Percentiles rank a stretch among this genome's conserved stretches.
phyloP scores from a whole-genome alignment of 129 eudicot genomes.

The Centrapalus pauciflorus region DNA sequence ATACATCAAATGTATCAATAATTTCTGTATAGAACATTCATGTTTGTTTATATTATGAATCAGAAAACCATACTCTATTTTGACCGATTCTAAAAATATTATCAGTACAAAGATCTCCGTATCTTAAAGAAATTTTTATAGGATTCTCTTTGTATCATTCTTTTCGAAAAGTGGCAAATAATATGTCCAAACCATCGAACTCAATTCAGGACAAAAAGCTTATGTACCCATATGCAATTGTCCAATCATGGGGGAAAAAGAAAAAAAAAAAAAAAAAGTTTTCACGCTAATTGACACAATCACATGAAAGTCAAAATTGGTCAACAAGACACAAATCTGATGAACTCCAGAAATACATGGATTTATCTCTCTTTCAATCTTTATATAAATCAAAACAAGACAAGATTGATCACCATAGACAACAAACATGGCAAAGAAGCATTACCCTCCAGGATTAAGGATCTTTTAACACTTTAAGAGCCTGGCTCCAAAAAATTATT shows the following conservation, averaged over 20 bases:
- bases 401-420: conserved; percentile 21
- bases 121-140: conserved; percentile 21
- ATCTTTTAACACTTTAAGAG: conserved; percentile 33
- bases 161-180: conserved; percentile 7
- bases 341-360: conserved; percentile 28
- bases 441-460: conserved; percentile 26
- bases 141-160: conserved; percentile 19
- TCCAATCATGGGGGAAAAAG: conserved; percentile 16
- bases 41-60: too few species aligned
- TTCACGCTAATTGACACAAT: background rate
- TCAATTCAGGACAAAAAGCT: conserved; percentile 1
- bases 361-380: conserved; percentile 24
- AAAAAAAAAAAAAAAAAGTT: background rate
- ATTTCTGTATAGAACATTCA: too few species aligned
- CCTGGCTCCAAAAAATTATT: conserved; percentile 58
- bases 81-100: too few species aligned
- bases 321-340: conserved; percentile 9
- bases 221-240: conserved; percentile 15
- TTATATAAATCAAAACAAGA: conserved; percentile 28
- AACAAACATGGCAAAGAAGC: conserved; percentile 23
- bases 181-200: background rate
- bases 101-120: background rate
- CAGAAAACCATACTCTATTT: too few species aligned
- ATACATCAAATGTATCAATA: too few species aligned
- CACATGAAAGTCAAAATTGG: conserved; percentile 9